phyloP scores from a whole-genome alignment of 177 flowering plant species.

The Vitis hybrid region DNA sequence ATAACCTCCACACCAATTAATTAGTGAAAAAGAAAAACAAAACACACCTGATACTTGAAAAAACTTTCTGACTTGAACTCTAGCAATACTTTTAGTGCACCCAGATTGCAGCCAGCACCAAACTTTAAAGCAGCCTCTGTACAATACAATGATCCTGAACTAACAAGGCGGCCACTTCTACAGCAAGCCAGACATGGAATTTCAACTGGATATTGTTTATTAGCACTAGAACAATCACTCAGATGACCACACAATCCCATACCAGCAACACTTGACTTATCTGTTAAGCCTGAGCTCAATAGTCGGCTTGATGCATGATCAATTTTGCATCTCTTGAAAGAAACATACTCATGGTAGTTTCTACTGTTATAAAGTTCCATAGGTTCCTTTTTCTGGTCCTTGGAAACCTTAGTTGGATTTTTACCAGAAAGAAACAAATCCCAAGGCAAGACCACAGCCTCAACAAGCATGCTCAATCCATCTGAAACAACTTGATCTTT shows the following conservation, averaged over 20 bases:
- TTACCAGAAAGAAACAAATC: constrained; percentile 41
- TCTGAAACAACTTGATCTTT: constrained; percentile 29
- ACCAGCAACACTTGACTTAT: constrained; percentile 3
- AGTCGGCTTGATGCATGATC: constrained; percentile 17
- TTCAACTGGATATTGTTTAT: constrained; percentile 16
- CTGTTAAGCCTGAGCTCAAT: constrained; percentile 6
- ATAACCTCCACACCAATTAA: neutral
- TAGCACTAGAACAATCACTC: constrained; percentile 6
- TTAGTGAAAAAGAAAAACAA: constrained; percentile 4
- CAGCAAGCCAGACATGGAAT: constrained; percentile 37
- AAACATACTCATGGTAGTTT: constrained; percentile 14
- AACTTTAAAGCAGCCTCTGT: constrained; percentile 12
- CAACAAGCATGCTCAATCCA: constrained; percentile 50
- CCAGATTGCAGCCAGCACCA: constrained; percentile 15
- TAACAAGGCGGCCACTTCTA: constrained; percentile 17
- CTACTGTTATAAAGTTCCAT: constrained; percentile 6
- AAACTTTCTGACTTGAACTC: constrained; percentile 55
- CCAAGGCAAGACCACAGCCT: constrained; percentile 72
- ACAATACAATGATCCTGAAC: constrained; percentile 36
- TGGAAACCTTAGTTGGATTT: constrained; percentile 14
- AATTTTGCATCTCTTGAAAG: constrained; percentile 45
- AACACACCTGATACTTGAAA: constrained; percentile 57
- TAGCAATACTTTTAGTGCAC: constrained; percentile 42
- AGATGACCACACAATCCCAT: constrained; percentile 1
- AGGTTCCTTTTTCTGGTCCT: constrained; percentile 12